A percentile compares a stretch with the other conserved stretches of the same genome.
Conservation (phyloP, 2,329 filamentous ascomycete species). For the Chrysosporium queenslandicum region DNA sequence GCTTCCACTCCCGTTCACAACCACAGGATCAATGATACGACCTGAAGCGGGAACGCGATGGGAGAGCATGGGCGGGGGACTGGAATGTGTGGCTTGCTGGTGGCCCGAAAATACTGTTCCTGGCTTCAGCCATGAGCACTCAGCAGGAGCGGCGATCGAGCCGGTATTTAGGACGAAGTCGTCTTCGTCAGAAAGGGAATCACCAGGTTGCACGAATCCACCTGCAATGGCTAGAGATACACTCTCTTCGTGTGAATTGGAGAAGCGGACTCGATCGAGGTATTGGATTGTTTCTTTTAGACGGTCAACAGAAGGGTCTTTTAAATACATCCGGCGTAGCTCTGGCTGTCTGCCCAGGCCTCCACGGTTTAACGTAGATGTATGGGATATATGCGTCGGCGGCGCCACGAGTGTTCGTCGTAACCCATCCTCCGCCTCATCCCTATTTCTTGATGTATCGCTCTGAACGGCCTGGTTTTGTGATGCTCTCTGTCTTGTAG, state of each 20-base stretch:
- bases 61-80: constrained; percentile 22
- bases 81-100: constrained; percentile 45
- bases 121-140: constrained; percentile 53
- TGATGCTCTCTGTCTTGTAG: constrained; percentile 29
- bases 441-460: constrained; percentile 16
- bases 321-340: constrained; percentile 29
- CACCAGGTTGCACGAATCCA: constrained; percentile 45
- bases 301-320: constrained; percentile 28
- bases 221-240: constrained; percentile 44
- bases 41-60: constrained; percentile 24
- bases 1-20: constrained; percentile 29
- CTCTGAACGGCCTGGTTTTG: constrained; percentile 34
- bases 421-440: background rate
- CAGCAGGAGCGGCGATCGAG: constrained; percentile 41
- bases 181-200: constrained; percentile 42
- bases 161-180: constrained; percentile 51
- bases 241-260: constrained; percentile 45
- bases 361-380: constrained; percentile 16
- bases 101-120: constrained; percentile 53
- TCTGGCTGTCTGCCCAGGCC: constrained; percentile 26
- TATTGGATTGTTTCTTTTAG: constrained; percentile 54
- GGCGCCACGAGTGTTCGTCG: background rate
- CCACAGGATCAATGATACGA: constrained; percentile 26
- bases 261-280: constrained; percentile 48
- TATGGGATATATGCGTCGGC: background rate